phyloP scores from a whole-genome alignment of 805 yeast species.

The Hanseniaspora singularis region DNA sequence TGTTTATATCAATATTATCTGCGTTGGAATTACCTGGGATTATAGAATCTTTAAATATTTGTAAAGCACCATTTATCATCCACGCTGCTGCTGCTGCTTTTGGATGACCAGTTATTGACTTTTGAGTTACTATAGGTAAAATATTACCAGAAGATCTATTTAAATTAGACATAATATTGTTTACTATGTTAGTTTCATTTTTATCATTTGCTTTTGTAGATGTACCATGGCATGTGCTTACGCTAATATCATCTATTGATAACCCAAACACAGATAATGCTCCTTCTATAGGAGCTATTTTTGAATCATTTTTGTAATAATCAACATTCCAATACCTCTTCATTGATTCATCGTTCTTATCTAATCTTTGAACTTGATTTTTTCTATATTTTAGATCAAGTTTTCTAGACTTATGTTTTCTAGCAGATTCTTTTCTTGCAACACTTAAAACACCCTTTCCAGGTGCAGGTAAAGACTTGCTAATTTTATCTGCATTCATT shows the following conservation, averaged over 20 bases:
- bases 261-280: slow-evolving; percentile 81
- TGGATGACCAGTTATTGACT: slow-evolving; percentile 93
- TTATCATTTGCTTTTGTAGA: slow-evolving; percentile 95
- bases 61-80: slow-evolving; percentile 94
- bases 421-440: slow-evolving; percentile 52
- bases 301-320: slow-evolving; percentile 71
- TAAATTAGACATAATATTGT: slow-evolving; percentile 75
- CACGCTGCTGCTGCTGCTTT: slow-evolving; percentile 99
- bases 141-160: slow-evolving; percentile 91
- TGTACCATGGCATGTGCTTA: slow-evolving; percentile 93
- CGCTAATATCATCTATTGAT: slow-evolving; percentile 78
- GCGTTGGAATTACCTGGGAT: slow-evolving; percentile 96
- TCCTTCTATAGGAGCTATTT: slow-evolving; percentile 86
- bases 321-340: slow-evolving; percentile 81
- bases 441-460: slow-evolving; percentile 86
- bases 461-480: slow-evolving; percentile 87
- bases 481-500: slow-evolving; percentile 81
- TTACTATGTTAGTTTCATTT: slow-evolving; percentile 78
- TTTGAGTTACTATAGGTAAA: slow-evolving; percentile 86
- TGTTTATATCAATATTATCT: slow-evolving; percentile 68
- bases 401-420: slow-evolving; percentile 14
- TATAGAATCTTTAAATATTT: slow-evolving; percentile 70
- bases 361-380: slow-evolving; percentile 16
- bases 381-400: slow-evolving; percentile 18
- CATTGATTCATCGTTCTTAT: slow-evolving; percentile 36